Base-by-base conservation (phyloP, 805 yeast genomes). In the Suhomyces sp. region DNA sequence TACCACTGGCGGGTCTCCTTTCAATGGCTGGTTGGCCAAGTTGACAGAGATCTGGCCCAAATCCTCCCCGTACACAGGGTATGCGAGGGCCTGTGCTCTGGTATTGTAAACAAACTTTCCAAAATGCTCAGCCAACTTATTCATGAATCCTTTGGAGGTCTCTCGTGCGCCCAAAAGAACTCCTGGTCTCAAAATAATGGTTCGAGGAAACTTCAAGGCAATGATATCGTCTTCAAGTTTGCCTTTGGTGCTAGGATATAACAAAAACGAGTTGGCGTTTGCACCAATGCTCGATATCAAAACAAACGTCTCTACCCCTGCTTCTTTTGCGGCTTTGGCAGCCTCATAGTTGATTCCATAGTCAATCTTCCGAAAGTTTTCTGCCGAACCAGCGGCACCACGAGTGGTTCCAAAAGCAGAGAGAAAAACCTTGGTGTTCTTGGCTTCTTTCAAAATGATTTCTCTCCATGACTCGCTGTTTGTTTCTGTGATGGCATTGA, bases 101-200 rank as follows among this genome's bases (percentile, higher is more conserved):
- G 58, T 60, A 12, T 60, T 60, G 40, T 60, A 61, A 22, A 60
- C n/a, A n/a, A 40, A 23, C 48, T 56, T 46, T 45, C 76, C 76
- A 13, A 81, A 17, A 2, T 58, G 67, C 12, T 64, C 69, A 12
- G 64, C 65, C 1, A 70, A 2, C 12, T 56, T 62, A 51, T 72
- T 76, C 4, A 64, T 64, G 4, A 70, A 58, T 0, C 80, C 82
- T 50, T 75, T 78, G 2, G 68, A 54, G 6, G 55, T 54, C 15
- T 71, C 76, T 61, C 96, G 74, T 27, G 80, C 79, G 4, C 96
- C 96, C 5, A 88, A 60, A 36, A 90, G 71, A 0, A 75, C 66
- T 12, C 97, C 97, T 0, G 97, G 97, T 62, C 89, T 79, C 52
- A 91, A 67, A 55, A 91, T 86, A 49, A 90, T 80, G 1, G 91